Conservation (phyloP, 2,329 filamentous ascomycete genomes). For the Botryotinia convoluta region DNA sequence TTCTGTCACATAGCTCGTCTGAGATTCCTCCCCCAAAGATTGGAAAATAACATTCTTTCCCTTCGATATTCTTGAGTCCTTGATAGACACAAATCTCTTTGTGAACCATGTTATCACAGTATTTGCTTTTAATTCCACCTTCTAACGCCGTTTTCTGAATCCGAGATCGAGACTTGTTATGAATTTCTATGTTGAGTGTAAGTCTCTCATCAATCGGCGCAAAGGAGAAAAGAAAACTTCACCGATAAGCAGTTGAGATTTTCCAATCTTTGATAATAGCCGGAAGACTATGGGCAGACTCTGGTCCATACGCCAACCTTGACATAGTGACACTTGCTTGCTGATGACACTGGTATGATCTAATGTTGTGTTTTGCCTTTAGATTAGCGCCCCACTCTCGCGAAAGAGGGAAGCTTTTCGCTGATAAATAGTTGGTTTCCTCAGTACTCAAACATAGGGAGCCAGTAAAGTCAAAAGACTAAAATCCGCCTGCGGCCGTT, state of each 20-base stretch:
- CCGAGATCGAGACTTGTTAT: neutral
- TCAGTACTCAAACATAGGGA: neutral
- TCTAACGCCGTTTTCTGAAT: accelerated
- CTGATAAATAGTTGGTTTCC: neutral
- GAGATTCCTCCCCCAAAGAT: accelerated
- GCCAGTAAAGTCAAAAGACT: neutral
- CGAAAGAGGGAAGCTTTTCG: neutral
- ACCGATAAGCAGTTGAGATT: neutral
- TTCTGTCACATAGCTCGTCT: neutral
- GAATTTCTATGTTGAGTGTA: neutral
- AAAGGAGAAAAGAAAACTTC: accelerated
- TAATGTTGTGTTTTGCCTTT: neutral
- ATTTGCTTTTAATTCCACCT: accelerated
- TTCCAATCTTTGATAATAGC: neutral
- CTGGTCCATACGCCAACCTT: neutral
- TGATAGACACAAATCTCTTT: neutral
- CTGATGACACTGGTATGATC: neutral
- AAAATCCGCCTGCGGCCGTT: neutral
- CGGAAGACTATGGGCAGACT: neutral
- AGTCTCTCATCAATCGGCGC: neutral
- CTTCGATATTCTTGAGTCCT: neutral
- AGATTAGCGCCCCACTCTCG: neutral
- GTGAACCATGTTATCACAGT: neutral
- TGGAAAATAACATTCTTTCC: accelerated
- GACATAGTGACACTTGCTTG: neutral